A percentile compares a stretch with the other conserved stretches of the same genome.
Evolutionary conservation across 2,329 filamentous ascomycete species (phyloP).

Genomic region (Ceratocystis albifundus): DNA sequence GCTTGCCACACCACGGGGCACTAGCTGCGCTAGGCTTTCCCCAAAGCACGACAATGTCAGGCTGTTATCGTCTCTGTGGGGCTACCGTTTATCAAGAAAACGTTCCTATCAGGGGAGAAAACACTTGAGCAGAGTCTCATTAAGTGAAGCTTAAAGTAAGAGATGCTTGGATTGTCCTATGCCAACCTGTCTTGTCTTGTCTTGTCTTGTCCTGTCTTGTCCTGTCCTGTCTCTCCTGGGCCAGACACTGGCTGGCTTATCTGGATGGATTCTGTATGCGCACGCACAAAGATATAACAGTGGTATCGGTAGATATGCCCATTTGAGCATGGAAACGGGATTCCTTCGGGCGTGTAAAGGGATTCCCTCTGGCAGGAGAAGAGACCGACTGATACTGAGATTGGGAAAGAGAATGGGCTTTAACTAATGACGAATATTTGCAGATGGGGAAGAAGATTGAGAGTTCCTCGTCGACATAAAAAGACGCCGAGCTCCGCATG

Average conservation of each 20-base stretch:
- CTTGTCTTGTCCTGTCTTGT: neutral
- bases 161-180: neutral
- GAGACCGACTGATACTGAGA: neutral
- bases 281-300: neutral
- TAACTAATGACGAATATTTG: too few species aligned
- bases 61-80: neutral
- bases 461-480: too few species aligned
- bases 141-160: neutral
- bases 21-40: neutral
- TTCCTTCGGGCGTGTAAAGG: conserved; percentile 2
- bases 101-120: neutral
- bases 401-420: neutral
- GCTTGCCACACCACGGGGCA: neutral
- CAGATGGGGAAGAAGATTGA: too few species aligned
- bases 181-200: neutral
- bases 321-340: conserved; percentile 4
- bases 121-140: neutral
- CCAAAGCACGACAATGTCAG: neutral
- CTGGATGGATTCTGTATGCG: neutral
- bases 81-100: neutral
- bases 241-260: neutral
- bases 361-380: neutral
- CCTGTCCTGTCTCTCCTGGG: neutral
- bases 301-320: neutral
- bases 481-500: too few species aligned